A percentile compares a stretch with the other conserved stretches of the same genome.
These are phyloP conservation scores for Hamamelis virginiana DNA, from an alignment of 164 flowering plant species.

Conservation along the genomic window DNA sequence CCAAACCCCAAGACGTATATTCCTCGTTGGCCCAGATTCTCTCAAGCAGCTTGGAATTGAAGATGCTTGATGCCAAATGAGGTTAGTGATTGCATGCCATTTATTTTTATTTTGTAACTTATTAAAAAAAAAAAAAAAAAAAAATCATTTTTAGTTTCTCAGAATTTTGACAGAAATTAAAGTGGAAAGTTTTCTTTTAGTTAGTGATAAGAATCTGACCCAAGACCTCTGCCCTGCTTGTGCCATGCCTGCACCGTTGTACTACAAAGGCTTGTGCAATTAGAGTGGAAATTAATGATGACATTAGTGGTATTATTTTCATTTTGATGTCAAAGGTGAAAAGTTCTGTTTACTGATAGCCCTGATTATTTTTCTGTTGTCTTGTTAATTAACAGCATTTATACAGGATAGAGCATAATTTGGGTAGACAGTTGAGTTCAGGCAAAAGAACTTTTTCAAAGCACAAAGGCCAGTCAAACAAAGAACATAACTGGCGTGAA, in stretches of 20 bases:
- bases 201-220: no score
- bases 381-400: not conserved
- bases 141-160: not conserved
- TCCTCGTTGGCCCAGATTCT: slow-evolving; percentile 85
- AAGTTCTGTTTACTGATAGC: not conserved
- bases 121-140: no score
- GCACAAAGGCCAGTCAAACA: not conserved
- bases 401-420: not conserved
- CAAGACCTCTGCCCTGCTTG: no score
- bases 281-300: no score
- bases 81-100: slow-evolving; percentile 8
- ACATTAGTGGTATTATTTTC: no score
- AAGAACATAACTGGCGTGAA: not conserved
- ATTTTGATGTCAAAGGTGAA: no score
- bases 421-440: not conserved
- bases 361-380: no score
- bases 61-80: slow-evolving; percentile 28
- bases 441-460: not conserved
- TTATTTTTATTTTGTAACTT: no score
- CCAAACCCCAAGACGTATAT: slow-evolving; percentile 64
- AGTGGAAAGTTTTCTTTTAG: no score
- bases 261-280: no score
- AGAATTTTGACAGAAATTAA: not conserved
- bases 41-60: slow-evolving; percentile 68
- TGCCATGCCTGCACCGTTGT: no score